These are phyloP conservation scores for Fusarium coffeatum DNA, from an alignment of 2,329 filamentous ascomycete species.

Conservation along the genomic window DNA sequence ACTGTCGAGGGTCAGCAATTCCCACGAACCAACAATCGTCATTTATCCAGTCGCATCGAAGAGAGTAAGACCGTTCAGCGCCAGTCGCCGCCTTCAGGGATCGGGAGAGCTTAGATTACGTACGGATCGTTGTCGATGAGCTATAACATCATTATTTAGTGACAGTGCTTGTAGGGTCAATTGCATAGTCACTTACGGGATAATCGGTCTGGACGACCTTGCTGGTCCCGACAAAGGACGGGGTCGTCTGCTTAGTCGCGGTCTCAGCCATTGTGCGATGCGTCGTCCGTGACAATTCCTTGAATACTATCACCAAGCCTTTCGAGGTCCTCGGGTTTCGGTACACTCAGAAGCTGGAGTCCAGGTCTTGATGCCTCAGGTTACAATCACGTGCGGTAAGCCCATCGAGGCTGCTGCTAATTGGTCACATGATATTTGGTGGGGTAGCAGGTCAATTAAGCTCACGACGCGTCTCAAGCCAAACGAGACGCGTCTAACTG, in stretches of 20 bases:
- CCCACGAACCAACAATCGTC: constrained; percentile 6
- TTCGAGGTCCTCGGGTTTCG: constrained; percentile 43
- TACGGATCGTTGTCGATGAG: constrained; percentile 99
- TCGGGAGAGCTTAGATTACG: constrained; percentile 37
- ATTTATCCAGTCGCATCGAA: background rate
- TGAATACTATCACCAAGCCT: constrained; percentile 44
- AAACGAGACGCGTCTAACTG: constrained; percentile 27
- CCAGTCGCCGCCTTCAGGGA: constrained; percentile 5
- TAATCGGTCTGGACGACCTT: constrained; percentile 86
- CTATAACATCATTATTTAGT: constrained; percentile 63
- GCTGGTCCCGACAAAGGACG: constrained; percentile 60
- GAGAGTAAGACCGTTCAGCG: background rate
- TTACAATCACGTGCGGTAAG: constrained; percentile 49
- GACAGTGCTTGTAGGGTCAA: constrained; percentile 40
- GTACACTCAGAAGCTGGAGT: constrained; percentile 43
- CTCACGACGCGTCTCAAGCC: constrained; percentile 41
- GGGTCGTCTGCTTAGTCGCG: constrained; percentile 52
- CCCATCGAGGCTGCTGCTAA: constrained; percentile 20
- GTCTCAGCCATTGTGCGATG: constrained; percentile 54
- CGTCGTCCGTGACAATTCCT: constrained; percentile 47
- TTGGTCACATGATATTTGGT: constrained; percentile 27
- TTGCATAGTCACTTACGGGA: constrained; percentile 72
- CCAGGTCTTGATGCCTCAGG: constrained; percentile 48
- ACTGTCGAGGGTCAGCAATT: constrained; percentile 60
- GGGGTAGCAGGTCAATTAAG: constrained; percentile 40